Base-by-base conservation (phyloP, 345 rosid species). In the Triadica sebifera region DNA sequence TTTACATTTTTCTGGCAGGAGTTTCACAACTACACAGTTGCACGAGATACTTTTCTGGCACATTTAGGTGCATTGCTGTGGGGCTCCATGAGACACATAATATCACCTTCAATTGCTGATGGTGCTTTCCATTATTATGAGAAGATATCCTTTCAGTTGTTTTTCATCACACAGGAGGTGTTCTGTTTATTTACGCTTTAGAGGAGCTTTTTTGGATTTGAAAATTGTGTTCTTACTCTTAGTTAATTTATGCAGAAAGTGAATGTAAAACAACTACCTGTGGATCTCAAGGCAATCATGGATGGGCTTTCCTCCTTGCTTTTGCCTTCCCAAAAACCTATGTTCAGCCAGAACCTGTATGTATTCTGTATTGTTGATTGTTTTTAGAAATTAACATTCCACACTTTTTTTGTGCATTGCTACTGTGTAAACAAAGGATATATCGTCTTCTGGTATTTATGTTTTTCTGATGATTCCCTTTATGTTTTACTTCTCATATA, bases 61-160 rank as follows among this genome's bases (percentile, higher is more conserved):
- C 98, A 96, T 82, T 83, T 96, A 82, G 99, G 98, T 77, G 91
- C 98, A 50, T 88, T 91, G 29, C 85, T 96, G 41, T 90, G 97
- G 99, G 99, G 98, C 46, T 89, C 98, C 41, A 83, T 96, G 93
- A 90, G 94, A 83, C 99, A 96, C 68, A 77, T 96, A 71, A 70
- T 91, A 77, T 90, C 99, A 61, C 99, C 98, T 61, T 96, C 98
- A 69, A 82, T 93, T 80, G 91, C 96, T 77, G 98, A 93, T 80
- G 99, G 98, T 75, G 93, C 97, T 81, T 95, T 91, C 85, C 99
- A 95, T 81, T 87, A 89, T 81, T 95, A 95, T 79, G 99, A 93
- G 83, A 91, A 87, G 84, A 84, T 95, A 81, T 91, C 96, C 46
- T 95, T 93, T 79, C 99, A 96, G 84, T 85, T 96, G 72, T 86